Evolutionary conservation across 2,329 filamentous ascomycete species (phyloP).

Genomic region (Dactylellina leptospora): DNA sequence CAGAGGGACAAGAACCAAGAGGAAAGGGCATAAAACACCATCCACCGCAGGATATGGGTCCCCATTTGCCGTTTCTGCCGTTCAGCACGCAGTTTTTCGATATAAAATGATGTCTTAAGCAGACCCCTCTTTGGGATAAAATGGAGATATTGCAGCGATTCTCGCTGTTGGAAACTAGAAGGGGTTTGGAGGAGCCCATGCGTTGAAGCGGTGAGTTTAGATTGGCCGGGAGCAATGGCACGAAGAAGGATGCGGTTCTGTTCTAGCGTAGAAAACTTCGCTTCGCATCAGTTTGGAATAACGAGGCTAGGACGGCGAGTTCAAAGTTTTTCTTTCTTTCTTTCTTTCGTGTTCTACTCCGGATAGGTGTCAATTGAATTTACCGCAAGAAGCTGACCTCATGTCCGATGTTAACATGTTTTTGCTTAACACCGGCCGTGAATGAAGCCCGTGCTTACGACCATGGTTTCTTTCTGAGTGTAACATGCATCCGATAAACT

Average conservation of each 20-base stretch:
- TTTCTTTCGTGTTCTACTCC: too few species aligned
- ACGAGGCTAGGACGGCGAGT: slow-evolving; percentile 25
- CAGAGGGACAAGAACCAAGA: too few species aligned
- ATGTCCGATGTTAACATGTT: slow-evolving; percentile 19
- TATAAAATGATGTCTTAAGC: not conserved
- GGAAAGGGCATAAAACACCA: not conserved
- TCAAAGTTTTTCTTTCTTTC: too few species aligned
- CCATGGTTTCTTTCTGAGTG: too few species aligned
- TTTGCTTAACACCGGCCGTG: not conserved
- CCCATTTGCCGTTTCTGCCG: not conserved
- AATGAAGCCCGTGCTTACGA: too few species aligned
- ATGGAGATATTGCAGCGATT: not conserved
- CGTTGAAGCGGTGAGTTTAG: slow-evolving; percentile 34
- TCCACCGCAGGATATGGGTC: not conserved
- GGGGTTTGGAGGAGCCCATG: slow-evolving; percentile 48
- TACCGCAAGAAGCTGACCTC: slow-evolving; percentile 6
- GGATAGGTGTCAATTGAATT: slow-evolving; percentile 33
- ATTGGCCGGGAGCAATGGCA: slow-evolving; percentile 25
- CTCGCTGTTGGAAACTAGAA: not conserved
- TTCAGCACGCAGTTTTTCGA: not conserved
- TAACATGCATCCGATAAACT: too few species aligned
- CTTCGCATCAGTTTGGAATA: not conserved
- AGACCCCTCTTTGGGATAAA: too few species aligned
- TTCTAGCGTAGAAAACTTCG: not conserved
- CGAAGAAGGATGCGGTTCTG: not conserved